Evolutionary conservation across 352 stramenopile genomes (phyloP), one percentile per base, ranked within the genome.

Genomic region (Phytophthora pinifolia): DNA sequence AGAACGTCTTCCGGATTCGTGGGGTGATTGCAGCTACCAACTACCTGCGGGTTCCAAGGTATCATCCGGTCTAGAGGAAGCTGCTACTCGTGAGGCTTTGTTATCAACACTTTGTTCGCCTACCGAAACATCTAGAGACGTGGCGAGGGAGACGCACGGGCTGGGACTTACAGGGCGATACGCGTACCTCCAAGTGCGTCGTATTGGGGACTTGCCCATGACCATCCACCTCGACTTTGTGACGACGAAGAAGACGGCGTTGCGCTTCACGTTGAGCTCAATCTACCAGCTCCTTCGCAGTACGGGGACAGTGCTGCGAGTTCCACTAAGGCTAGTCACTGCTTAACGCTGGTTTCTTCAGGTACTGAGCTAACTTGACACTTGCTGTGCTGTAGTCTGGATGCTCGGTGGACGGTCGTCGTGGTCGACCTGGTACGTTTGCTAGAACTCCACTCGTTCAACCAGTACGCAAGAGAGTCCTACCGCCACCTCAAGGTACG

Each of bases 1-100:
- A 94, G 55, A 91, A 79, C 34, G 76, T 96, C 2, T 90, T 89
- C 42, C 74, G 74, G 48, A 81, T 96, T 45, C 71, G 78, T 7
- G 84, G 83, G 17, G 62, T 74, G 30, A 89, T 92, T 25, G 81
- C 82, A 17, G 72, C 81, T 32, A 82, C 72, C 14, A 92, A 93
- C 49, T 91, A 81, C 54, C 52, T 96, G 3, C 71, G 76, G 13
- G 72, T 96, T 25, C 86, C 82, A 45, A 76, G 79, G 51, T 78
- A 27, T 27, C 22, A 4, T 27, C 4, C 22, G 1, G 22, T 4
- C 22, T 27, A 27, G 22, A 27, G 22, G 22, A 27, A 27, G 22
- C 22, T 27, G 22, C 22, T 27, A 27, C 22, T 27, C 22, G 22
- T 6, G 0, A 27, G 2, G 22, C 22, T 27, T 42, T 32, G 6